Conservation (phyloP, 163 green algal species). For the Volvox carteri region DNA sequence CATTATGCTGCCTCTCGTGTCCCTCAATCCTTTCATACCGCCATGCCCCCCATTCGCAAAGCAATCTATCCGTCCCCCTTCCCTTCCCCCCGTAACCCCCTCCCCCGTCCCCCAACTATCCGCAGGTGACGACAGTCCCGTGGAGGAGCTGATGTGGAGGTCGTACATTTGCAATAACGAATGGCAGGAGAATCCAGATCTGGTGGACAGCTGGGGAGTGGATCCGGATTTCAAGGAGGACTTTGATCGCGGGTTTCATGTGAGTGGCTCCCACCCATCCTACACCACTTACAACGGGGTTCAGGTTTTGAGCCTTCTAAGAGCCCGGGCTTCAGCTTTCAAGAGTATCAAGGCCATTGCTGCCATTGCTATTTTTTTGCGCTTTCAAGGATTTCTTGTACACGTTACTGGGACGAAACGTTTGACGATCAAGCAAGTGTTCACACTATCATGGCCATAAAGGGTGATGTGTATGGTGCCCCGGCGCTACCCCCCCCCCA, state of each 20-base stretch:
- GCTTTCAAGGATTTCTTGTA: not conserved
- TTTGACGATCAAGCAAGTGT: not conserved
- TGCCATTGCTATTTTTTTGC: not conserved
- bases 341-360: not conserved
- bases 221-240: conserved; percentile 72
- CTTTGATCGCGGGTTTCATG: conserved; percentile 66
- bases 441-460: not conserved
- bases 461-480: not conserved
- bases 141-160: conserved; percentile 65
- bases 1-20: too few relatives aligned
- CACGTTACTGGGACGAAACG: not conserved
- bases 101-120: not conserved
- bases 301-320: not conserved
- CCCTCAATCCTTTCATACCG: too few relatives aligned
- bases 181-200: conserved; percentile 87
- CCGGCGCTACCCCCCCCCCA: not conserved
- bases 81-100: not conserved
- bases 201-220: conserved; percentile 72
- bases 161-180: conserved; percentile 73
- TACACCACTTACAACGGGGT: not conserved
- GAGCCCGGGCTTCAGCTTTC: not conserved
- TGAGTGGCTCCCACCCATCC: not conserved
- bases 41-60: too few relatives aligned
- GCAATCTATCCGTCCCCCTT: not conserved
- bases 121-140: conserved; percentile 31